A percentile compares a stretch with the other conserved stretches of the same genome.
Evolutionary conservation across 306 rosid species (phyloP).

Genomic region (Acacia confusa): DNA sequence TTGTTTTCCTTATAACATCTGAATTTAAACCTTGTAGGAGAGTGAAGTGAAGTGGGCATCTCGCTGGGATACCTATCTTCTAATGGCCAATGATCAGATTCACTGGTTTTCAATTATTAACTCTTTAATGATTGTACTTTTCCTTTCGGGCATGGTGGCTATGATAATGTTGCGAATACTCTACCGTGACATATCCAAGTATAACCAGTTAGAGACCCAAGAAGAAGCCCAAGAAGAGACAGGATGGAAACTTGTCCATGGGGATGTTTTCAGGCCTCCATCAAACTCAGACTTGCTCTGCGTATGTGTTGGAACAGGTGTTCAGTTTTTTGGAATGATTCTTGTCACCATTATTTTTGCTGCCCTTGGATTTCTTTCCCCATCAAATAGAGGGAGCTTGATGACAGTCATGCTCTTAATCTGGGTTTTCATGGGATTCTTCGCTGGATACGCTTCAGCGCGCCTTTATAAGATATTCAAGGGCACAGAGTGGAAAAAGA

Average conservation of each 20-base stretch:
- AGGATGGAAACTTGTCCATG: slow-evolving; percentile 77
- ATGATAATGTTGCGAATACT: slow-evolving; percentile 80
- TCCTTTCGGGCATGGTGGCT: slow-evolving; percentile 76
- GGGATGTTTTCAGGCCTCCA: slow-evolving; percentile 72
- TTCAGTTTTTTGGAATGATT: slow-evolving; percentile 71
- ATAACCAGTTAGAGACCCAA: slow-evolving; percentile 71
- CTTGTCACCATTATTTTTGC: slow-evolving; percentile 73
- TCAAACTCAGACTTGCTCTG: slow-evolving; percentile 61
- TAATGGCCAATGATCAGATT: slow-evolving; percentile 78
- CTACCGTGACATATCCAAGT: slow-evolving; percentile 76
- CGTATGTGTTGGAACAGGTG: slow-evolving; percentile 75
- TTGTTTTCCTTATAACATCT: slow-evolving; percentile 7
- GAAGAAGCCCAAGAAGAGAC: slow-evolving; percentile 86
- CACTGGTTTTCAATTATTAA: slow-evolving; percentile 81
- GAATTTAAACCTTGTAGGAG: slow-evolving; percentile 40
- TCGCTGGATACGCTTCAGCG: slow-evolving; percentile 63
- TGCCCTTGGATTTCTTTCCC: slow-evolving; percentile 74
- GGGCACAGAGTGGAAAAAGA: slow-evolving; percentile 71
- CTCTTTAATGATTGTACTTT: slow-evolving; percentile 76
- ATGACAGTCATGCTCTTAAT: slow-evolving; percentile 77
- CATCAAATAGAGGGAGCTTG: slow-evolving; percentile 71
- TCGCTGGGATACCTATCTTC: slow-evolving; percentile 81
- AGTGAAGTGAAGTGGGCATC: slow-evolving; percentile 82
- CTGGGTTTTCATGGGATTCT: slow-evolving; percentile 75
- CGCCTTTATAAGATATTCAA: slow-evolving; percentile 64